Conservation (phyloP, 257 asterid genomes). For the Penstemon newberryi region DNA sequence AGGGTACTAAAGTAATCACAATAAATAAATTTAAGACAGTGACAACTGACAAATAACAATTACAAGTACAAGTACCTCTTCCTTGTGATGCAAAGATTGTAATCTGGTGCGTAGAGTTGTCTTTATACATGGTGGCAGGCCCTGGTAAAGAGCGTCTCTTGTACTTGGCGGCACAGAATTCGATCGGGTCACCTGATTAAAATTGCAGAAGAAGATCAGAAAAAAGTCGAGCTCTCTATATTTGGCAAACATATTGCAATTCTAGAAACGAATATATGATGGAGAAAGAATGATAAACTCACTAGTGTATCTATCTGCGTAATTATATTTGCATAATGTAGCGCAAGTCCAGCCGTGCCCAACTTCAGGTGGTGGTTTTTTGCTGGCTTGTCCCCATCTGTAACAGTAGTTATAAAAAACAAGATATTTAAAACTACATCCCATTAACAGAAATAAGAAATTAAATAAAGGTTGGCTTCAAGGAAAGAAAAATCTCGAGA, state of each 20-base stretch:
- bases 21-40: too few species aligned
- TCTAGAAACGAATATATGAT: not conserved
- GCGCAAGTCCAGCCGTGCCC: slow-evolving; percentile 94
- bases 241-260: not conserved
- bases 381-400: slow-evolving; percentile 57
- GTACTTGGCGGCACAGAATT: slow-evolving; percentile 79
- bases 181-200: slow-evolving; percentile 73
- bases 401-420: slow-evolving; percentile 25
- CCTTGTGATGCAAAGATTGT: slow-evolving; percentile 62
- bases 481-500: too few species aligned
- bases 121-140: slow-evolving; percentile 74
- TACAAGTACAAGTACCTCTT: slow-evolving; percentile 49
- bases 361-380: slow-evolving; percentile 54
- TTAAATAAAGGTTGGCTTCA: too few species aligned
- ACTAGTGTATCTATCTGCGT: slow-evolving; percentile 87
- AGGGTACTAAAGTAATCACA: slow-evolving; percentile 6
- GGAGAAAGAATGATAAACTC: slow-evolving; percentile 37
- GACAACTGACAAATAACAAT: too few species aligned
- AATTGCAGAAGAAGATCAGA: slow-evolving; percentile 11
- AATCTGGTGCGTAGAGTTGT: slow-evolving; percentile 65
- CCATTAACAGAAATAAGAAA: not conserved
- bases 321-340: slow-evolving; percentile 87
- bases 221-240: not conserved
- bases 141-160: slow-evolving; percentile 83
- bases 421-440: slow-evolving; percentile 2